A percentile compares a stretch with the other conserved stretches of the same genome.
phyloP scores from a whole-genome alignment of 192 early-diverging fungal genomes.

The Entomortierella parvispora region DNA sequence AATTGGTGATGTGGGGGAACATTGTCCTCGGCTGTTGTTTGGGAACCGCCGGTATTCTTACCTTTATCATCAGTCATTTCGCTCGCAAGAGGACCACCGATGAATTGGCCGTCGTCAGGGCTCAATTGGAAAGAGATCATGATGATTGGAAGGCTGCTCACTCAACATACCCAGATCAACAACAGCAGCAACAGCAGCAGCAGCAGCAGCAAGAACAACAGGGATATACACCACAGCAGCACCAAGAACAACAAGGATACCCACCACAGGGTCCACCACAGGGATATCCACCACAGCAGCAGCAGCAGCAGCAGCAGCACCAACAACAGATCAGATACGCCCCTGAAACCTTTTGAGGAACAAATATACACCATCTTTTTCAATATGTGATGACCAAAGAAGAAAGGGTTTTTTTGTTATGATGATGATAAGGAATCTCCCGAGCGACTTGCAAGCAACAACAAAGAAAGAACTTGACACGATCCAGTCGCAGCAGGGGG shows the following conservation, averaged over 20 bases:
- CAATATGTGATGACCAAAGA: too few species aligned
- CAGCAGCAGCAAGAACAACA: slow-evolving; percentile 10
- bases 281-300: not conserved
- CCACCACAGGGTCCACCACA: not conserved
- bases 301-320: slow-evolving; percentile 7
- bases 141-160: slow-evolving; percentile 29
- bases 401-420: too few species aligned
- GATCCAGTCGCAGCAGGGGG: too few species aligned
- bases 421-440: too few species aligned
- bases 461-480: too few species aligned
- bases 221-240: slow-evolving; percentile 1
- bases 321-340: too few species aligned
- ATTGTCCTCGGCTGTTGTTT: slow-evolving; percentile 29
- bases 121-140: slow-evolving; percentile 26
- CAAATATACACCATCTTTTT: too few species aligned
- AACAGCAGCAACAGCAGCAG: slow-evolving; percentile 1
- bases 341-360: too few species aligned
- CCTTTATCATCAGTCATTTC: slow-evolving; percentile 7
- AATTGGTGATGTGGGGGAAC: slow-evolving; percentile 51
- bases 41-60: slow-evolving; percentile 16
- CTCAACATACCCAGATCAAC: too few species aligned
- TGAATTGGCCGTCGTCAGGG: slow-evolving; percentile 18
- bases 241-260: not conserved
- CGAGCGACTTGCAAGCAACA: too few species aligned
- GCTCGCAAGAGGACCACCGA: slow-evolving; percentile 13